A percentile compares a stretch with the other conserved stretches of the same genome.
These are phyloP conservation scores for Silene uniflora DNA, from an alignment of 148 eudicot genomes.

Conservation along the genomic window DNA sequence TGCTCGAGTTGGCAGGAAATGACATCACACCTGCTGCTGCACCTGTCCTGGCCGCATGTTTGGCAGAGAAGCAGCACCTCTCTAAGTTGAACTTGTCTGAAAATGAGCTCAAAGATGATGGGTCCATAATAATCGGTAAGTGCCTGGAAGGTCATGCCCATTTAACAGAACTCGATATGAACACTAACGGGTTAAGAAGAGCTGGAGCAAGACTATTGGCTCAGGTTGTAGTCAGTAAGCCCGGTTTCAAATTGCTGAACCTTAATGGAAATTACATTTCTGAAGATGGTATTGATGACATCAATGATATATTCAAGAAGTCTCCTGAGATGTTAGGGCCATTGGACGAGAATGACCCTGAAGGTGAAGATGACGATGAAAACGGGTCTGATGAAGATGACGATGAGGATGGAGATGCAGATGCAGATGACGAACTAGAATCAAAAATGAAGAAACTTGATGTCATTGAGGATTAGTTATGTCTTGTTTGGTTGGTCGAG, in stretches of 20 bases:
- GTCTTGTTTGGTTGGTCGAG: background rate
- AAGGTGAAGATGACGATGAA: conserved; percentile 58
- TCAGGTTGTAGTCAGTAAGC: conserved; percentile 43
- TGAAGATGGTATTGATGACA: conserved; percentile 68
- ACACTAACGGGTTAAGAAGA: conserved; percentile 50
- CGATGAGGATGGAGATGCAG: conserved; percentile 25
- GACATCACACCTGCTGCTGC: conserved; percentile 51
- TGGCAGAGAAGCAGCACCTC: conserved; percentile 40
- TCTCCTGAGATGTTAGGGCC: conserved; percentile 53
- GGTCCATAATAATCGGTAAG: conserved; percentile 51
- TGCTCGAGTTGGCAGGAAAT: conserved; percentile 68
- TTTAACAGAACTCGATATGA: conserved; percentile 57
- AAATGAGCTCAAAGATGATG: conserved; percentile 73
- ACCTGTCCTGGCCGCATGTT: conserved; percentile 45
- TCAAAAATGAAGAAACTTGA: conserved; percentile 59
- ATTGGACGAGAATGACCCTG: conserved; percentile 78
- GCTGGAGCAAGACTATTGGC: conserved; percentile 69
- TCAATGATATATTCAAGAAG: conserved; percentile 50
- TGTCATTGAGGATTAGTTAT: conserved; percentile 6
- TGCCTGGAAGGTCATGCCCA: conserved; percentile 52
- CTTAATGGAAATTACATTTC: conserved; percentile 64
- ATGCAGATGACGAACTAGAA: conserved; percentile 38
- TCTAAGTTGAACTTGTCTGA: conserved; percentile 49
- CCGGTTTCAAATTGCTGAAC: conserved; percentile 44
- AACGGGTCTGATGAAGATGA: conserved; percentile 46